phyloP scores from a whole-genome alignment of 805 yeast species.

The Myxozyma neotropica region DNA sequence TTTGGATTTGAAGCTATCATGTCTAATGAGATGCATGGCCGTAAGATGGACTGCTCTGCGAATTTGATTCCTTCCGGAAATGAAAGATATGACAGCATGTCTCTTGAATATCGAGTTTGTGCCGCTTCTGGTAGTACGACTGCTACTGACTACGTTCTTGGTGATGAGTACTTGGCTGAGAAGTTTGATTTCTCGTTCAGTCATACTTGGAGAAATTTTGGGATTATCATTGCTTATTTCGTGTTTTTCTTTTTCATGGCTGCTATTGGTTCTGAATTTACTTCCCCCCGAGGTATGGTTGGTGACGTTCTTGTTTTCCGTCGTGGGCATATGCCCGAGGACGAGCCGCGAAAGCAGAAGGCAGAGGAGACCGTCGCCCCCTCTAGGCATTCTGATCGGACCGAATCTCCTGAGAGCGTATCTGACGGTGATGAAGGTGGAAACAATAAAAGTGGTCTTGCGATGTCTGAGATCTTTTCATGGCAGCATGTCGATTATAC shows the following conservation, averaged over 20 bases:
- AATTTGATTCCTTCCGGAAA: conserved; percentile 59
- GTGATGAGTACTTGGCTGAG: conserved; percentile 56
- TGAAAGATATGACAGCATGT: conserved; percentile 54
- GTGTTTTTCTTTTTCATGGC: conserved; percentile 44
- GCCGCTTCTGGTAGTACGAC: conserved; percentile 57
- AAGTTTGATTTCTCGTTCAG: conserved; percentile 55
- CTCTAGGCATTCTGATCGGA: background rate
- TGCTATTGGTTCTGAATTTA: conserved; percentile 42
- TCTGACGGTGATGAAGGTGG: background rate
- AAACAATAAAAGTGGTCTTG: background rate
- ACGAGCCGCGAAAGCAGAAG: background rate
- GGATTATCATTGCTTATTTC: conserved; percentile 57
- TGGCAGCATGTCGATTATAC: conserved; percentile 67
- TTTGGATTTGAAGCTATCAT: conserved; percentile 66
- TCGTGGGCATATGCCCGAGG: conserved; percentile 26
- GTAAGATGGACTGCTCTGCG: conserved; percentile 55
- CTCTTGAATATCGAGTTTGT: conserved; percentile 51
- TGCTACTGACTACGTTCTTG: conserved; percentile 56
- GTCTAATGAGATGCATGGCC: conserved; percentile 63
- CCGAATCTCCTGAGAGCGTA: background rate
- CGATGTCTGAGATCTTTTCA: conserved; percentile 46
- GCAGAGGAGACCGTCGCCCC: background rate
- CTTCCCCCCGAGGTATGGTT: conserved; percentile 33
- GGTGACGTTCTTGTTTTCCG: conserved; percentile 40
- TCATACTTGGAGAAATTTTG: conserved; percentile 82